These are phyloP conservation scores for Saitozyma podzolica DNA, from an alignment of 768 basidiomycete genomes.

Conservation along the genomic window DNA sequence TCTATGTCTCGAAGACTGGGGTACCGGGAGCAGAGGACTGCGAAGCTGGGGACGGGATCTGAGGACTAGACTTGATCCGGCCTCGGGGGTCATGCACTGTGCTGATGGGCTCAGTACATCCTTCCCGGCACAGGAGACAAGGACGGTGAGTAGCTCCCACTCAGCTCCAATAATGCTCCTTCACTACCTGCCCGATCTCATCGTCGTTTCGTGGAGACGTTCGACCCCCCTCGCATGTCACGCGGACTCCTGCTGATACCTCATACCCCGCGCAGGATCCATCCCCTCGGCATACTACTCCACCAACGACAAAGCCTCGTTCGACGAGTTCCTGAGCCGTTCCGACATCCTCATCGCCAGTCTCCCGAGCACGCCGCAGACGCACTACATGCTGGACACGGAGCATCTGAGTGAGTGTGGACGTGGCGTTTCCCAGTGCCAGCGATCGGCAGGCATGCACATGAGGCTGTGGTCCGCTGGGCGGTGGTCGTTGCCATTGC, in stretches of 20 bases:
- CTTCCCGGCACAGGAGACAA: slow-evolving; percentile 50
- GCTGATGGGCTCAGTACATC: slow-evolving; percentile 29
- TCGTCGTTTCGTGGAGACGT: background rate
- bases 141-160: slow-evolving; percentile 36
- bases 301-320: slow-evolving; percentile 38
- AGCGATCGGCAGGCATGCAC: no score
- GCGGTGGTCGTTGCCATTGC: background rate
- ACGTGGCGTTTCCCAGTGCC: no score
- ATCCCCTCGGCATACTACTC: slow-evolving; percentile 48
- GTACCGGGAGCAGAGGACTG: no score
- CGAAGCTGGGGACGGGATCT: no score
- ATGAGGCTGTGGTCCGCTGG: background rate
- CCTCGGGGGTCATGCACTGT: no score
- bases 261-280: slow-evolving; percentile 21
- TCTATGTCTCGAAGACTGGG: no score
- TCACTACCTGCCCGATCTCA: no score
- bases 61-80: no score
- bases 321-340: slow-evolving; percentile 44
- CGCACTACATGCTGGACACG: slow-evolving; percentile 30
- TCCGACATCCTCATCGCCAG: slow-evolving; percentile 50
- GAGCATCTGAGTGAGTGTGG: slow-evolving; percentile 45
- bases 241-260: background rate
- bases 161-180: background rate
- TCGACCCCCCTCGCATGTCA: background rate
- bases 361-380: slow-evolving; percentile 47